phyloP scores from a whole-genome alignment of 345 rosid species.

The Trapa incisa region DNA sequence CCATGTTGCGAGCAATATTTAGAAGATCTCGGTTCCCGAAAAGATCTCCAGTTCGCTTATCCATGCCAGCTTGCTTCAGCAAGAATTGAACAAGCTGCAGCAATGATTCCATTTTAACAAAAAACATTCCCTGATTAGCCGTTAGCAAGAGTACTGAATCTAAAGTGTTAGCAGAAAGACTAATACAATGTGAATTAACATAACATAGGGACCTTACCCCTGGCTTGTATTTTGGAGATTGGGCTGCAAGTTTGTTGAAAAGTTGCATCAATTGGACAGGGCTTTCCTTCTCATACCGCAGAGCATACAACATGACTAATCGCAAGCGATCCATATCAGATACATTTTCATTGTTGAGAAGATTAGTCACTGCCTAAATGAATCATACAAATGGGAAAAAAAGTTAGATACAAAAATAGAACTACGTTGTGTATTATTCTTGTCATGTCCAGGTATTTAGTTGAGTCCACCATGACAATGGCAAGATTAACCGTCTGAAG shows the following conservation, averaged over 20 bases:
- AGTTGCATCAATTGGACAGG: conserved; percentile 97
- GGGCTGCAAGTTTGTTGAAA: conserved; percentile 79
- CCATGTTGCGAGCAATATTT: conserved; percentile 98
- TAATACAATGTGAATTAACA: not conserved
- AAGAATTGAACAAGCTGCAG: conserved; percentile 86
- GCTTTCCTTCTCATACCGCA: conserved; percentile 95
- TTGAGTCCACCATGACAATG: not conserved
- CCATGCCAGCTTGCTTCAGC: conserved; percentile 90
- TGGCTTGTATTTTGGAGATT: conserved; percentile 82
- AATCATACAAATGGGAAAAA: conserved; percentile 5
- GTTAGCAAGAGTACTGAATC: not conserved
- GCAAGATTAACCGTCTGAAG: not conserved
- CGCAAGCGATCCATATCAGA: conserved; percentile 80
- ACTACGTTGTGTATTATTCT: not conserved
- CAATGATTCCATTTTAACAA: not conserved
- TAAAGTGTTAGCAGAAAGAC: not conserved
- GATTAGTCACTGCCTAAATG: conserved; percentile 84
- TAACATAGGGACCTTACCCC: conserved; percentile 46
- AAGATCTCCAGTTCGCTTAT: conserved; percentile 89
- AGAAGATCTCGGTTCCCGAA: conserved; percentile 88
- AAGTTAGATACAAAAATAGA: not conserved
- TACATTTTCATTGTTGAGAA: conserved; percentile 67
- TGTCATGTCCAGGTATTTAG: not conserved
- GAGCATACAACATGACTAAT: conserved; percentile 83
- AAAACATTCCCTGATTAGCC: not conserved